Base-by-base conservation (phyloP, 345 rosid species). In the Linum lewisii region DNA sequence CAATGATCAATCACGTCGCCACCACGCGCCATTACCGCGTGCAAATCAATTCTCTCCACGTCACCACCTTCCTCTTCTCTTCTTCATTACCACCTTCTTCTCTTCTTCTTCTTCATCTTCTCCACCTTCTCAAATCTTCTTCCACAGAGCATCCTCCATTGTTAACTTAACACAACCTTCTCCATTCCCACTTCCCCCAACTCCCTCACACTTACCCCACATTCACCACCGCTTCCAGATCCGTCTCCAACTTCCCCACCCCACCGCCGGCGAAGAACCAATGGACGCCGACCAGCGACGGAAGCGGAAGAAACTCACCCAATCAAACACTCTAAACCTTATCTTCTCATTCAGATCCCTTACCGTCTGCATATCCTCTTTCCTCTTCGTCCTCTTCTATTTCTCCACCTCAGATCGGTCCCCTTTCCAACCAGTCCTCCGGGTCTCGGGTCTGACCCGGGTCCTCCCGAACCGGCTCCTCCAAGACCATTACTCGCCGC, bases 261-360 rank as follows among this genome's bases (percentile, higher is more conserved):
- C 34, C 34, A 8, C 34, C 34, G 34, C 7, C 34, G 34, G 34
- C 34, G 34, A 8, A 29, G 34, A 29, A 29, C 4, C 34, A 29
- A 83, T 79, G 95, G 95, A 93, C 58, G 83, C 84, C 5, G 94
- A 89, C 75, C 83, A 77, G 65, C 81, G 89, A 60, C 73, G 87
- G 69, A 93, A 82, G 85, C 81, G 94, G 70, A 93, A 87, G 87
- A 80, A 86, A 45, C 25, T 61, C 6, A 57, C 80, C 73, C 81
- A 67, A 66, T 77, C 80, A 0, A 69, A 55, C 23, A 57, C 61
- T 8, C 73, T 71, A 62, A 71, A 78, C 34, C 72, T 88, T 61
- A 71, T 79, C 45, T 72, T 88, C 64, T 78, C 92, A 23, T 65
- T 63, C 51, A 81, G 82, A 81, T 85, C 76, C 59, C 56, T 86